Evolutionary conservation across 75 land plant species (phyloP).

Genomic region (Picea sitchensis): DNA sequence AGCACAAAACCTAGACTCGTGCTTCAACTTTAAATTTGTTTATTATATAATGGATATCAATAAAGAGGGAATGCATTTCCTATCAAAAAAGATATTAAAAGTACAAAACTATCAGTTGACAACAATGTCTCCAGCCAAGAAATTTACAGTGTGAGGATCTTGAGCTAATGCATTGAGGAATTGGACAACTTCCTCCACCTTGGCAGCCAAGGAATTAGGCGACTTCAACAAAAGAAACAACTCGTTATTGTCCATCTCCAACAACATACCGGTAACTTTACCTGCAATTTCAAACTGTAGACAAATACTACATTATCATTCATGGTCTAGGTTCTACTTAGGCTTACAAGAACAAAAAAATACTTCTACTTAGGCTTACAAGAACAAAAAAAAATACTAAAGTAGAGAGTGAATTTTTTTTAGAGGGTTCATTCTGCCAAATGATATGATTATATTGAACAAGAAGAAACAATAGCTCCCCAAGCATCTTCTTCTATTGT

Average conservation of each 20-base stretch:
- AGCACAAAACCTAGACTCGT: neutral
- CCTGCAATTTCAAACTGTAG: no score
- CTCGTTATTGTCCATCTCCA: no score
- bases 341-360: no score
- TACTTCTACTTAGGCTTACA: no score
- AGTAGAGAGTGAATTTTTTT: no score
- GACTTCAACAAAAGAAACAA: slow-evolving; percentile 71
- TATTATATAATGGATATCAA: neutral
- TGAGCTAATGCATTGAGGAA: slow-evolving; percentile 26
- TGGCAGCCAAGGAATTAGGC: slow-evolving; percentile 55
- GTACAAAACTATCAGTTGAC: no score
- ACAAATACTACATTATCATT: no score
- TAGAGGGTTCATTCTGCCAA: neutral
- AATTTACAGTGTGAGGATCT: neutral
- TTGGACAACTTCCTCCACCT: slow-evolving; percentile 72
- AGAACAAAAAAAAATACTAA: no score
- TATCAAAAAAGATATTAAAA: neutral
- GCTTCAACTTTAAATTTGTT: no score
- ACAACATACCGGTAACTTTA: no score
- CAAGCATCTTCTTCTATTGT: slow-evolving; percentile 69
- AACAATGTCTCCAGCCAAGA: neutral
- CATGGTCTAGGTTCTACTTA: no score
- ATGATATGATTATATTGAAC: slow-evolving; percentile 50
- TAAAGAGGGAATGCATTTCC: neutral
- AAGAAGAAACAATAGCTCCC: slow-evolving; percentile 67